Conservation (phyloP, 345 rosid genomes). For the Heritiera fomes region DNA sequence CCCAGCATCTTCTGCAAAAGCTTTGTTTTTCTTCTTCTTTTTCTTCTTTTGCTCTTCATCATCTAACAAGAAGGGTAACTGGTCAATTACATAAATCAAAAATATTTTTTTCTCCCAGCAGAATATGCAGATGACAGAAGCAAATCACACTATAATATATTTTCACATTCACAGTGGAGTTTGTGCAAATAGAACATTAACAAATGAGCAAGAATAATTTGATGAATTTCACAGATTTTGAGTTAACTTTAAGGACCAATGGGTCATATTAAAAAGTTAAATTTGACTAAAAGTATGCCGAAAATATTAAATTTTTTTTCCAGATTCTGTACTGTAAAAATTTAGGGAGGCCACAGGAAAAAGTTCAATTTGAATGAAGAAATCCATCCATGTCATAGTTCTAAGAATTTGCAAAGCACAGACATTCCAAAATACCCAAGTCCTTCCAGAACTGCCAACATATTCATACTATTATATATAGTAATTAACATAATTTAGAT, state of each 20-base stretch:
- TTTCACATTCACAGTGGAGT: not conserved
- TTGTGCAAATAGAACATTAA: slow-evolving; percentile 4
- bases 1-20: slow-evolving; percentile 39
- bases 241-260: not conserved
- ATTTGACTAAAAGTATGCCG: not conserved
- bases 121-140: not conserved
- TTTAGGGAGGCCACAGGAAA: not conserved
- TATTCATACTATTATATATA: not conserved
- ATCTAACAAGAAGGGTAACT: slow-evolving; percentile 43
- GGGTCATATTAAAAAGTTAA: not conserved
- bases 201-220: not conserved
- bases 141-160: not conserved
- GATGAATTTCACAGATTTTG: not conserved
- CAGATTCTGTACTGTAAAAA: not conserved
- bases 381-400: too few species aligned
- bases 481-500: not conserved
- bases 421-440: not conserved
- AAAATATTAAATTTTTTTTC: not conserved
- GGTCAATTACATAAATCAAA: not conserved
- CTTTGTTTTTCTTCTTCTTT: slow-evolving; percentile 74
- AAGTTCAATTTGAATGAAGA: not conserved
- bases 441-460: not conserved
- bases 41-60: slow-evolving; percentile 71
- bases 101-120: not conserved
- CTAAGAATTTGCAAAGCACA: not conserved